These are phyloP conservation scores for Fusarium aywerte DNA, from an alignment of 2,329 filamentous ascomycete genomes.

Conservation along the genomic window DNA sequence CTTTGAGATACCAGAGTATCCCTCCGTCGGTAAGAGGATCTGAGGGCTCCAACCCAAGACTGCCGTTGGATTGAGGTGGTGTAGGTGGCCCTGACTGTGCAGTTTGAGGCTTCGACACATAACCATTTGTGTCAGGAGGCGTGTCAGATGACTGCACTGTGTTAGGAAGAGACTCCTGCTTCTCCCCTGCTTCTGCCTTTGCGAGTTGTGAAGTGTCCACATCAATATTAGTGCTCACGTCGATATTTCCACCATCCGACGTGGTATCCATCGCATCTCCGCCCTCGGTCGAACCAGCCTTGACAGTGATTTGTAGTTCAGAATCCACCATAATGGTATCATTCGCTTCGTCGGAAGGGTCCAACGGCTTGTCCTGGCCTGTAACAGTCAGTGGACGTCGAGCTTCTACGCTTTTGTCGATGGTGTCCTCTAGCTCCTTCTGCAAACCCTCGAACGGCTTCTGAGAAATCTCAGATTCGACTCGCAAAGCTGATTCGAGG, in stretches of 20 bases:
- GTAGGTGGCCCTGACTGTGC: constrained; percentile 66
- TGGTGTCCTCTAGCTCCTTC: constrained; percentile 77
- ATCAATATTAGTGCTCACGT: constrained; percentile 59
- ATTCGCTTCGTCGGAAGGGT: constrained; percentile 54
- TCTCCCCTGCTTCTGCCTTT: constrained; percentile 45
- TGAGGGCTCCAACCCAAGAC: constrained; percentile 59
- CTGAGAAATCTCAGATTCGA: constrained; percentile 83
- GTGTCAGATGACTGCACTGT: constrained; percentile 52
- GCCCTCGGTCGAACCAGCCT: constrained; percentile 43
- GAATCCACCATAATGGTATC: constrained; percentile 66
- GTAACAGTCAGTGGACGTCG: constrained; percentile 55
- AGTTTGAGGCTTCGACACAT: constrained; percentile 48
- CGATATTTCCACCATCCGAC: constrained; percentile 56
- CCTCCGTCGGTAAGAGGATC: constrained; percentile 77
- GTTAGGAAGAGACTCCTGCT: constrained; percentile 41
- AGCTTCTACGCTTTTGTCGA: constrained; percentile 74
- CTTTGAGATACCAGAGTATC: constrained; percentile 86
- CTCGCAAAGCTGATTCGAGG: constrained; percentile 78
- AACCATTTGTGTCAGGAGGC: constrained; percentile 62
- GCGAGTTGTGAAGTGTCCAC: constrained; percentile 57
- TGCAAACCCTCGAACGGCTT: constrained; percentile 76
- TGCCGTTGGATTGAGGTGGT: constrained; percentile 73
- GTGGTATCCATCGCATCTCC: constrained; percentile 52
- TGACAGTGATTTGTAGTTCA: constrained; percentile 60
- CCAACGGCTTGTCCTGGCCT: constrained; percentile 53